phyloP scores from a whole-genome alignment of 768 basidiomycete species.

The Boletus pseudopeckii region DNA sequence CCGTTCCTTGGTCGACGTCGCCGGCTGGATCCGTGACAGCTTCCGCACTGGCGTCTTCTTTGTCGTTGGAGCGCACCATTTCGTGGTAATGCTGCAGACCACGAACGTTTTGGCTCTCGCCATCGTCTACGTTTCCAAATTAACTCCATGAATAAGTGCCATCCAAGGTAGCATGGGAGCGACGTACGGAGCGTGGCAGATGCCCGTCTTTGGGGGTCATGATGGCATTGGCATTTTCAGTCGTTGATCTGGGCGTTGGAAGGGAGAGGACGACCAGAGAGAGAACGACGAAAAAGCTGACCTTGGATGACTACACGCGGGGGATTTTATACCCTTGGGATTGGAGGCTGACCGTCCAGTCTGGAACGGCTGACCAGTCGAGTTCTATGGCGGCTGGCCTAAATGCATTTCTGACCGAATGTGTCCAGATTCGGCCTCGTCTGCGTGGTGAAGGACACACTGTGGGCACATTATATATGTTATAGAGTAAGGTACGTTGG shows the following conservation, averaged over 20 bases:
- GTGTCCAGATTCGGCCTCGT: neutral
- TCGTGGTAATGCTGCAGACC: neutral
- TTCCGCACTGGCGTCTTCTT: neutral
- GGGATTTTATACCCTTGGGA: neutral
- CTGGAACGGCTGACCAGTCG: neutral
- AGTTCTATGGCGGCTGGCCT: neutral
- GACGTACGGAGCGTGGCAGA: neutral
- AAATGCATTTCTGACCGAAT: neutral
- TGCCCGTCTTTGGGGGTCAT: neutral
- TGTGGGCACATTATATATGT: too few species aligned
- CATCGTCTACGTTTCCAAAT: neutral
- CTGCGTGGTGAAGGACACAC: neutral
- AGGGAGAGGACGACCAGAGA: neutral
- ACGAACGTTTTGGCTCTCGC: slow-evolving; percentile 7
- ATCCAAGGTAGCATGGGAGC: neutral
- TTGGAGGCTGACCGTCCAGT: neutral
- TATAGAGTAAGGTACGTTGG: neutral
- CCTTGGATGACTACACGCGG: neutral
- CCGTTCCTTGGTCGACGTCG: neutral
- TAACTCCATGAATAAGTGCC: too few species aligned
- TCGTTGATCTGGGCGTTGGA: neutral
- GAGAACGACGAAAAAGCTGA: neutral
- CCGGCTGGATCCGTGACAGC: neutral
- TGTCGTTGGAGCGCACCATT: neutral
- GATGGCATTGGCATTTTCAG: neutral